Base-by-base conservation (phyloP, 2,329 filamentous ascomycete genomes). In the Fusarium burgessii region DNA sequence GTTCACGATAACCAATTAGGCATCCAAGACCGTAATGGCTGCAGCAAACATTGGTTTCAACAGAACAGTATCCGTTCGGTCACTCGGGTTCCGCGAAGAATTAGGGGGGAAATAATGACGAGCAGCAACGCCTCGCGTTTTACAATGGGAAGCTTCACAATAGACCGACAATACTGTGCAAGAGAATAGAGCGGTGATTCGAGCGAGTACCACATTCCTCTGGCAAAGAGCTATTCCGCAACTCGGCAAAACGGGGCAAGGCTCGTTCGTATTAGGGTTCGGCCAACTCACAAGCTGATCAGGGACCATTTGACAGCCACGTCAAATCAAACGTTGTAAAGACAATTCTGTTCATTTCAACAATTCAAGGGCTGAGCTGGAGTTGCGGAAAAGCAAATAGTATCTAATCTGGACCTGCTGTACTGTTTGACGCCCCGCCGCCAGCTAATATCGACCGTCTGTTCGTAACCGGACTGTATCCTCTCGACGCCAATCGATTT, bases 191-290 rank as follows among this genome's bases (percentile, higher is more conserved):
- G 27, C 17, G 40, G 15, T 38, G 29, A 43, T 35, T 56, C 20
- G 17, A 32, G 52, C 38, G 43, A 67, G 43, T 42, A 51, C 47
- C 52, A 32, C 69, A 71, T 71, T 71, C 69, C 69, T 66, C 43
- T 52, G 56, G 15, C 18, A 58, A 52, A 46, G 50, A 20, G 38
- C 52, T 67, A 67, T 41, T 25, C 63, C 63, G 18, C 20, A 56
- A 56, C 29, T 32, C 38, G 49, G 42, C 47, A 67, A 68, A 45
- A 25, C 29, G 27, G 41, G 35, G 27, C 33, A 25, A 15, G 25
- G 33, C n/a, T 29, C 45, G 10, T 23, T 38, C 50, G 45, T 35
- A 38, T 50, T 60, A 43, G 42, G 52, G 43, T 38, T 68, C 35
- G 35, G 45, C 64, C 32, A 68, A 57, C 40, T 42, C 20, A 23